These are phyloP conservation scores for Athelia sp. DNA, from an alignment of 1,284 basidiomycete species.

Conservation along the genomic window DNA sequence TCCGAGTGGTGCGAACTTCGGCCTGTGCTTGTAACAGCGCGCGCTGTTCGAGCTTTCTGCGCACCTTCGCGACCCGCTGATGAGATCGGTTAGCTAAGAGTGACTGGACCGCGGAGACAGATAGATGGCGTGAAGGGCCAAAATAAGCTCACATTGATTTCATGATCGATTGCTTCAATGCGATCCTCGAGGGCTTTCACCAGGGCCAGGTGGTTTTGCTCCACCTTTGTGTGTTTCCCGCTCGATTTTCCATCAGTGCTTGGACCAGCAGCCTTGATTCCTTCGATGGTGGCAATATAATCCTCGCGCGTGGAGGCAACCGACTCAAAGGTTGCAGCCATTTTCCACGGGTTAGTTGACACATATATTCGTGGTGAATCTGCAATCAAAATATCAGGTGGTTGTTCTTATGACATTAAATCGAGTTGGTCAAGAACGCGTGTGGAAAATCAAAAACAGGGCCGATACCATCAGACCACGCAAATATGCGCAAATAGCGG, in stretches of 20 bases:
- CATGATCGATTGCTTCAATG: constrained; percentile 59
- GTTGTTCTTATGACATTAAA: constrained; percentile 17
- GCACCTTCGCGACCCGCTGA: constrained; percentile 64
- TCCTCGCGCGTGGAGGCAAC: constrained; percentile 67
- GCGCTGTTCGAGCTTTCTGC: constrained; percentile 64
- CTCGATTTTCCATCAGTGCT: constrained; percentile 37
- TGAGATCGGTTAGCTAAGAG: constrained; percentile 18
- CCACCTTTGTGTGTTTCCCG: constrained; percentile 47
- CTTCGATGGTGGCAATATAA: constrained; percentile 57
- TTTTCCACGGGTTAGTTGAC: constrained; percentile 84
- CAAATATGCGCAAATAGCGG: constrained; percentile 72
- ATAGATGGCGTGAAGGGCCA: no score
- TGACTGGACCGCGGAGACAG: constrained; percentile 9
- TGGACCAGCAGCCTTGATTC: constrained; percentile 50
- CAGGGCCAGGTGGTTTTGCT: constrained; percentile 54
- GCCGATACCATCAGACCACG: constrained; percentile 26
- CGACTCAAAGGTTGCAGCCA: constrained; percentile 65
- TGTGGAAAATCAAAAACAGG: constrained; percentile 32
- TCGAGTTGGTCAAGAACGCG: constrained; percentile 22
- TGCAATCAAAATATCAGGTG: constrained; percentile 31
- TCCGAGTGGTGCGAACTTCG: constrained; percentile 72
- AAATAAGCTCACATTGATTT: constrained; percentile 54
- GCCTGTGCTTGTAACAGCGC: constrained; percentile 62
- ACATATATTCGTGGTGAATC: constrained; percentile 76
- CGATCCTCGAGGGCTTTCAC: constrained; percentile 57